Conservation (phyloP, 2,329 filamentous ascomycete genomes). For the Niveomyces coronatus region DNA sequence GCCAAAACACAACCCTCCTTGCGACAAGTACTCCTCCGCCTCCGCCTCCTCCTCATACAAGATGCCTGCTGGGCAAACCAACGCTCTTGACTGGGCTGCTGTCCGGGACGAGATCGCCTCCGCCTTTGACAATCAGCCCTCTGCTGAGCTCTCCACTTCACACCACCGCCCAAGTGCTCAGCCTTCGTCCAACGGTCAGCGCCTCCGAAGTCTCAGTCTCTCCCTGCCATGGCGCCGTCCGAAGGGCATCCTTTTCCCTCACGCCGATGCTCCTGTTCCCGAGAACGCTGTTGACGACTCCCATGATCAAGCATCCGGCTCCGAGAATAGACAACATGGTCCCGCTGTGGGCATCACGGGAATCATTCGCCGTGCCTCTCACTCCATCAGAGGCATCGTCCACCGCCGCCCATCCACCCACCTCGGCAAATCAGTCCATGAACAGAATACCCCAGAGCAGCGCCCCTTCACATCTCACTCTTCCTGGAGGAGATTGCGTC, state of each 20-base stretch:
- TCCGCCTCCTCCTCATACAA: neutral
- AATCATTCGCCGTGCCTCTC: conserved; percentile 44
- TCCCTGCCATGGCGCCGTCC: conserved; percentile 40
- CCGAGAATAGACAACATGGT: conserved; percentile 16
- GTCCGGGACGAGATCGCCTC: conserved; percentile 3
- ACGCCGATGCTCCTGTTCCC: conserved; percentile 21
- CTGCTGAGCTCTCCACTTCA: neutral
- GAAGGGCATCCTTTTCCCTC: conserved; percentile 30
- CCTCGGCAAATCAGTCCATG: conserved; percentile 19
- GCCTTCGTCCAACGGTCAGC: conserved; percentile 23
- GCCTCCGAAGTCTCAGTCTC: conserved; percentile 38
- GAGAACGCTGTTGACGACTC: conserved; percentile 24
- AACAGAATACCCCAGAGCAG: conserved; percentile 16
- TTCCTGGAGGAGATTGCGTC: conserved; percentile 41
- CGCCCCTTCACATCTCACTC: conserved; percentile 39
- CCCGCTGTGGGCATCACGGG: conserved; percentile 33
- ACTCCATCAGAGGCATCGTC: conserved; percentile 43
- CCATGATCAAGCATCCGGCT: conserved; percentile 8
- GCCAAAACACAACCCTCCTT: neutral
- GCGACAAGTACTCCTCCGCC: neutral
- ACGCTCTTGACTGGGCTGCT: conserved; percentile 4
- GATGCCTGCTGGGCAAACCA: neutral
- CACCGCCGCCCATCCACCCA: conserved; percentile 35
- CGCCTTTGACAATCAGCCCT: neutral
- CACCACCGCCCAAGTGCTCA: conserved; percentile 4